A percentile compares a stretch with the other conserved stretches of the same genome.
Conservation (phyloP, 768 basidiomycete genomes). For the Suillus lakei region DNA sequence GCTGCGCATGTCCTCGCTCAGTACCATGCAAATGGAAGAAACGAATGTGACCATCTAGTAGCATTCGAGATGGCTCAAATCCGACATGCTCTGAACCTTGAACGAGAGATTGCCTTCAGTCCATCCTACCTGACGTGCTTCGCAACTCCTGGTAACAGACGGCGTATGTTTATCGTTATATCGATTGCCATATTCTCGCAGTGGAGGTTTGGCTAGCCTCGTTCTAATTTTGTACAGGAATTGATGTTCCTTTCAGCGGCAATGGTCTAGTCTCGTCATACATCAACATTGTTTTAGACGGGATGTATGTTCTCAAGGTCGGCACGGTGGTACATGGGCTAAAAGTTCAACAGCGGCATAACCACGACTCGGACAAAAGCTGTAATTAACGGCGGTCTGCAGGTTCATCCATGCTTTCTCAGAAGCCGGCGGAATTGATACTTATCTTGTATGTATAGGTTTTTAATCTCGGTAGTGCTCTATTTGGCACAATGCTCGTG, state of each 20-base stretch:
- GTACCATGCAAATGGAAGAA: constrained; percentile 69
- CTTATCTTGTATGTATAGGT: constrained; percentile 37
- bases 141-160: constrained; percentile 66
- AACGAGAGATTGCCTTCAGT: constrained; percentile 54
- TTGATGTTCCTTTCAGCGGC: constrained; percentile 42
- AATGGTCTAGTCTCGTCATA: constrained; percentile 78
- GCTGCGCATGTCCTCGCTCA: constrained; percentile 67
- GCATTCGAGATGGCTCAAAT: constrained; percentile 65
- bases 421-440: neutral
- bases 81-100: constrained; percentile 65
- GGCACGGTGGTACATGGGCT: neutral
- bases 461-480: constrained; percentile 67
- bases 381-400: constrained; percentile 65
- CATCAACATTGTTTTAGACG: constrained; percentile 68
- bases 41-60: constrained; percentile 62
- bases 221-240: neutral
- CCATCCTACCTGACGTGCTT: constrained; percentile 60
- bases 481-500: constrained; percentile 63
- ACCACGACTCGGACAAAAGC: constrained; percentile 55
- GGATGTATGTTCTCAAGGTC: constrained; percentile 37
- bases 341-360: constrained; percentile 44
- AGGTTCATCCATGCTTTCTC: constrained; percentile 40
- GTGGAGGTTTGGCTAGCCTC: constrained; percentile 57
- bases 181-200: constrained; percentile 74
- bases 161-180: constrained; percentile 69